These are phyloP conservation scores for Lachnellula suecica DNA, from an alignment of 2,329 filamentous ascomycete genomes.

Conservation along the genomic window DNA sequence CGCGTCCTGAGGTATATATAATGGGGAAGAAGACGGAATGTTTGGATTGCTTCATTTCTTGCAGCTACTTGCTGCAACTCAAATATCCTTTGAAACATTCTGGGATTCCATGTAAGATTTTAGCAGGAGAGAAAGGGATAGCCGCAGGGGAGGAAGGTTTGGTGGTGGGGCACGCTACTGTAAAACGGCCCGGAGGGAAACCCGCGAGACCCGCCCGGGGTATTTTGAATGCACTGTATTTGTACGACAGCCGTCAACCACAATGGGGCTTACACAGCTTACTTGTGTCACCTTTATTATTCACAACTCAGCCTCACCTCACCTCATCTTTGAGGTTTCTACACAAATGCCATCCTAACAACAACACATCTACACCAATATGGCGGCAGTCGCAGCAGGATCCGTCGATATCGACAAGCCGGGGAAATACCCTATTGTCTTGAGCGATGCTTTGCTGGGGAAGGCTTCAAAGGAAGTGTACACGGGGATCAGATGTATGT, in stretches of 20 bases:
- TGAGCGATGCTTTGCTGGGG: constrained; percentile 61
- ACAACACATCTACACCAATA: not conserved
- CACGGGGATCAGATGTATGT: constrained; percentile 60
- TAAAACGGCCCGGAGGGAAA: not conserved
- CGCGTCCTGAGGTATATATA: too few relatives aligned
- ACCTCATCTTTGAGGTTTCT: not conserved
- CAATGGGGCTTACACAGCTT: too few relatives aligned
- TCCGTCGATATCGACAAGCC: constrained; percentile 58
- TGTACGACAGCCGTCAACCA: too few relatives aligned
- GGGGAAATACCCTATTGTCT: constrained; percentile 61
- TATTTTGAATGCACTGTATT: not conserved
- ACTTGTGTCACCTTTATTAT: too few relatives aligned
- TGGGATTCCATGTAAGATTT: not conserved
- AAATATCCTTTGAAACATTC: too few relatives aligned
- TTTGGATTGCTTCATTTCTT: too few relatives aligned
- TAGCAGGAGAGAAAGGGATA: not conserved
- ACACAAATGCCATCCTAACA: not conserved
- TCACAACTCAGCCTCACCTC: too few relatives aligned
- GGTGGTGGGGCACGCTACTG: not conserved
- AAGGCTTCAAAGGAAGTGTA: constrained; percentile 57
- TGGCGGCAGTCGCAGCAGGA: constrained; percentile 20
- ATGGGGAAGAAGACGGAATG: too few relatives aligned
- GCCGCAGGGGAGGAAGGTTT: not conserved
- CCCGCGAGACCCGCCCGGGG: too few relatives aligned
- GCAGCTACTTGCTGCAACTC: too few relatives aligned